Base-by-base conservation (phyloP, 495 filamentous ascomycete genomes). In the Penicillium longicatenatum region DNA sequence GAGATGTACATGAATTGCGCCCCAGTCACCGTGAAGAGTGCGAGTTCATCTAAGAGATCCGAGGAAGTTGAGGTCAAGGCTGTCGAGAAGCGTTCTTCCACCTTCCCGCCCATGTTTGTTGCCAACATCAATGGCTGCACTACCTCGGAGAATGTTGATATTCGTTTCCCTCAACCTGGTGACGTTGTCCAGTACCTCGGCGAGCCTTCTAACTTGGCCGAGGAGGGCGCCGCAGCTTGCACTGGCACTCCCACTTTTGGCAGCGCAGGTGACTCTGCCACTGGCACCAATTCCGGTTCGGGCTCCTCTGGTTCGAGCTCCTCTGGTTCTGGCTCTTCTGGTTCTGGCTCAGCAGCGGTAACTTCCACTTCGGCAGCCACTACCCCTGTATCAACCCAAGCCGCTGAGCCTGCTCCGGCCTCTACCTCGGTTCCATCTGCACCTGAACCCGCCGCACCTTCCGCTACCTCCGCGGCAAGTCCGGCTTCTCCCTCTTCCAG, bases 1-100 rank as follows among this genome's bases (percentile, higher is more conserved):
- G 93, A 97, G 70, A 91, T 95, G 83, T 96, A 96, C 79, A 96
- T 95, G 92, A 91, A 93, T 81, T 97, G 93, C 57, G 89, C 87
- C 6, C 82, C 88, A 1, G 77, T 93, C 55, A 83, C 79, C 6
- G 79, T 96, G 20, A 16, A 54, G 62, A 66, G 70, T 0, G 79
- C 79, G 5, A 84, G 82, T 50, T 64, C 74, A 16, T 68, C 63
- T 33, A 81, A 80, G 70, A 71, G 78, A 22, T 64, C 67, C n/a
- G 46, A 35, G 26, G 46, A 55, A 11, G 58, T 75, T 69, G 55
- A 54, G n/a, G 58, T 75, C 70, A 42, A 30, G 21, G 48, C 56
- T 11, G 55, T 76, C 69, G 66, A 72, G 57, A 77, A 74, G 59
- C 75, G 76, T 29, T 43, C 69, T 0, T 26, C 67, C 59, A 74